Evolutionary conservation across 2,329 filamentous ascomycete genomes (phyloP), one percentile per base, ranked within the genome.

Genomic region (Phoma herbarum): DNA sequence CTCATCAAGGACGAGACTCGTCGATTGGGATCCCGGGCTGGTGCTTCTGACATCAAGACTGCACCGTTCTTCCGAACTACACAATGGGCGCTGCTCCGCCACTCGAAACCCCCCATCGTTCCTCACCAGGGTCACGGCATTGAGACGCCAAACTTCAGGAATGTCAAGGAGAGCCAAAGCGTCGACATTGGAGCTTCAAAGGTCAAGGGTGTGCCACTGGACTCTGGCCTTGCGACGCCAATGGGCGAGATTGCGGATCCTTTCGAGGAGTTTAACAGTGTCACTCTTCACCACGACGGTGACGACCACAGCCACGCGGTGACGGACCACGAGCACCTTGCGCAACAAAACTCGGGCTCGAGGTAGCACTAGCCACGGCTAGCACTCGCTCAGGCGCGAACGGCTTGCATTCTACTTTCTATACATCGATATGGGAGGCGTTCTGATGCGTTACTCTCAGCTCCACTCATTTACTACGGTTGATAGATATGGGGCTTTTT

Each of bases 241-340:
- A 91, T 90, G 43, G 90, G 85, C 35, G 94, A 97, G 74, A 73
- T 89, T 35, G 83, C 86, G 3, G 95, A 99, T 83, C 95, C 95
- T 1, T 99, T 99, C 75, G 92, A 97, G 78, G 95, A 98, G 77
- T 99, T 99, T 80, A 99, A 98, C 83, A 96, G 92, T 75, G 93
- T 99, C 41, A 99, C 95, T 49, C 83, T 99, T 61, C 94, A 98
- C 77, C 95, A 99, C 74, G 95, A 98, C 56, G 95, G 93, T 16
- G 94, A 97, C 67, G 91, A 93, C 53, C 76, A 80, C 48, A 82
- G 88, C 57, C 67, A 74, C 28, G 61, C 68, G 22, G 57, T 42
- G 25, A 57, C 57, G 10, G 64, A 70, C 22, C 60, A 67, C 12
- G 59, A 63, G 6, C 65, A 71, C 29, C 57, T 68, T 47, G 65